Evolutionary conservation across 768 basidiomycete species (phyloP).

Genomic region (Pisolithus marmoratus): DNA sequence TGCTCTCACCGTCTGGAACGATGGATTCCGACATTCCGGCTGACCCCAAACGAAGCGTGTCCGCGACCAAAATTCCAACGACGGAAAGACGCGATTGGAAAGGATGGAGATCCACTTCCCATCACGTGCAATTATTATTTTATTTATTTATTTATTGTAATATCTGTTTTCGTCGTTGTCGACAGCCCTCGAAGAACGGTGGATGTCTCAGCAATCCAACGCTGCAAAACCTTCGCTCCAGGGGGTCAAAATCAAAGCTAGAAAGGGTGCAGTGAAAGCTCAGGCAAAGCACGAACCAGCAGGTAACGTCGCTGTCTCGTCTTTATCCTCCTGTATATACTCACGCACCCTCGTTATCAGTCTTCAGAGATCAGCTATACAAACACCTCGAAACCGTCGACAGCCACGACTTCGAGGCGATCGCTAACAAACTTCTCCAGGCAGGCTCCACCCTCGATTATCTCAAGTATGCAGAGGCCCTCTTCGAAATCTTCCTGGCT

Average conservation of each 20-base stretch:
- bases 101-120: not conserved
- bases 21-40: slow-evolving; percentile 6
- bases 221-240: slow-evolving; percentile 84
- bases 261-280: slow-evolving; percentile 89
- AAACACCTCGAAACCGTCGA: slow-evolving; percentile 84
- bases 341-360: slow-evolving; percentile 33
- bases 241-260: slow-evolving; percentile 90
- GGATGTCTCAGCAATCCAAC: slow-evolving; percentile 89
- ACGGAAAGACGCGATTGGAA: slow-evolving; percentile 1
- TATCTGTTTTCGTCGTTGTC: slow-evolving; percentile 11
- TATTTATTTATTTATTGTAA: not conserved
- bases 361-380: slow-evolving; percentile 90
- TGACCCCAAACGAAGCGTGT: not conserved
- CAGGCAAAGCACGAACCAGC: slow-evolving; percentile 91
- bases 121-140: not conserved
- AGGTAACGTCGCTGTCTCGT: slow-evolving; percentile 32
- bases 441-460: slow-evolving; percentile 92
- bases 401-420: slow-evolving; percentile 75
- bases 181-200: slow-evolving; percentile 46
- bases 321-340: not conserved
- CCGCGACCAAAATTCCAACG: not conserved
- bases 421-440: slow-evolving; percentile 78
- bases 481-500: slow-evolving; percentile 94
- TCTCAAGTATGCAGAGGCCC: slow-evolving; percentile 93
- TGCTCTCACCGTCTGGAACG: slow-evolving; percentile 10